Percentiles rank a stretch among this genome's conserved stretches.
Conservation (phyloP, 192 early-diverging fungal species). For the Gamsiella multidivaricata region DNA sequence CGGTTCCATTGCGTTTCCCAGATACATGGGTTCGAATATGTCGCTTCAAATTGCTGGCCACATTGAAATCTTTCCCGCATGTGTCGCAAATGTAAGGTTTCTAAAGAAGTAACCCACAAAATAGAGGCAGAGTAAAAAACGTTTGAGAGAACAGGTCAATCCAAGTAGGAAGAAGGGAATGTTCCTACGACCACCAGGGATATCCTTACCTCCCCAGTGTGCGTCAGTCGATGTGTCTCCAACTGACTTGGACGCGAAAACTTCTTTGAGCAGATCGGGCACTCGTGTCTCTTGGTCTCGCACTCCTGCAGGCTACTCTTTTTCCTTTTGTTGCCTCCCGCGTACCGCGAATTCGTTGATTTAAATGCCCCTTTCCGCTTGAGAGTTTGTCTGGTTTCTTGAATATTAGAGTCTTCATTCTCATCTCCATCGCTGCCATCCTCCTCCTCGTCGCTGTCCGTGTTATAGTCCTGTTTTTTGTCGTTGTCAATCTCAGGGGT, state of each 20-base stretch:
- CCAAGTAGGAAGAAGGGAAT: background rate
- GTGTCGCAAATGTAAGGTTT: background rate
- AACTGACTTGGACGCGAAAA: constrained; percentile 19
- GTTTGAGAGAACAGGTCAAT: background rate
- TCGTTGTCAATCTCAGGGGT: background rate
- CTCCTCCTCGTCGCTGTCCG: constrained; percentile 1
- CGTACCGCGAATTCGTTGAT: background rate
- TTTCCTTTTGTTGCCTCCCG: background rate
- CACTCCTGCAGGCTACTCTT: background rate
- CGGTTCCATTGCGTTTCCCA: background rate
- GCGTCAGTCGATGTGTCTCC: background rate
- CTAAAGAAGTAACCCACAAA: background rate
- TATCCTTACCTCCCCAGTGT: constrained; percentile 11
- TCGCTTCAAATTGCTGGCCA: constrained; percentile 16
- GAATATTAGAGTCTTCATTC: background rate
- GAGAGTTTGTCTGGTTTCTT: background rate
- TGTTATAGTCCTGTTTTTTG: background rate
- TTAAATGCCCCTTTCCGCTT: background rate
- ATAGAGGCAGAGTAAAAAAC: background rate
- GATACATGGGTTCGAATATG: background rate
- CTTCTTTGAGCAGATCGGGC: background rate
- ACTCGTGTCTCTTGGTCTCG: background rate
- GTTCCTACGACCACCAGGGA: background rate
- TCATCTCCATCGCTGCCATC: background rate
- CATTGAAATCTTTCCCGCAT: constrained; percentile 1